Conservation (phyloP, 345 rosid species). For the Populus davidiana region DNA sequence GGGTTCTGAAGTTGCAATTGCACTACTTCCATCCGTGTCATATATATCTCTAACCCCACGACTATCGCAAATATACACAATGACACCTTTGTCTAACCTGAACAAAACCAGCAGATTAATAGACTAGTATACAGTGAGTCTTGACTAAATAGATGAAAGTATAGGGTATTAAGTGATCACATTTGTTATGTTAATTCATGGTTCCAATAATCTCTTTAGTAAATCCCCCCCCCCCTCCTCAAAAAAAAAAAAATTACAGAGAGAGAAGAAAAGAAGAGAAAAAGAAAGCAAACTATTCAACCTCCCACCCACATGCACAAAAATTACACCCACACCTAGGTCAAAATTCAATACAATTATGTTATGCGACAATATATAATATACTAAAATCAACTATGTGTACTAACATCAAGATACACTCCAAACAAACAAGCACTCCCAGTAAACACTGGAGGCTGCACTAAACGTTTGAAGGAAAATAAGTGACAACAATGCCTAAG, state of each 20-base stretch:
- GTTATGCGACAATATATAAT: too few species aligned
- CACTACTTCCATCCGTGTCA: constrained; percentile 83
- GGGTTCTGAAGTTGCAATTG: constrained; percentile 74
- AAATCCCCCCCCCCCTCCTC: neutral
- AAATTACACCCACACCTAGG: neutral
- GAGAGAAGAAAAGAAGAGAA: neutral
- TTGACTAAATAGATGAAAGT: neutral
- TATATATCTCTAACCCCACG: constrained; percentile 85
- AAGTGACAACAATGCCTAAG: neutral
- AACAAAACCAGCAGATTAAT: constrained; percentile 8
- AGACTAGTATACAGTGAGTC: neutral
- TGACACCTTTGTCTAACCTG: constrained; percentile 97
- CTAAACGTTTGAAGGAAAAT: too few species aligned
- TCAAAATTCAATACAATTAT: neutral
- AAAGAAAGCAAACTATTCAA: neutral
- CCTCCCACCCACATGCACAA: too few species aligned
- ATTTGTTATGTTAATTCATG: neutral
- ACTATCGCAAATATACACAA: constrained; percentile 85
- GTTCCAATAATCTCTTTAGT: neutral
- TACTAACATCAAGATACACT: neutral
- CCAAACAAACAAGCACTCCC: neutral
- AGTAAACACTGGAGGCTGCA: neutral
- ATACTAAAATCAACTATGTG: too few species aligned
- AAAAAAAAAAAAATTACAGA: too few species aligned
- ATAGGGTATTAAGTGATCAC: neutral